Conservation (phyloP, 176 grass and related monocot species). For the Luzula sylvatica region DNA sequence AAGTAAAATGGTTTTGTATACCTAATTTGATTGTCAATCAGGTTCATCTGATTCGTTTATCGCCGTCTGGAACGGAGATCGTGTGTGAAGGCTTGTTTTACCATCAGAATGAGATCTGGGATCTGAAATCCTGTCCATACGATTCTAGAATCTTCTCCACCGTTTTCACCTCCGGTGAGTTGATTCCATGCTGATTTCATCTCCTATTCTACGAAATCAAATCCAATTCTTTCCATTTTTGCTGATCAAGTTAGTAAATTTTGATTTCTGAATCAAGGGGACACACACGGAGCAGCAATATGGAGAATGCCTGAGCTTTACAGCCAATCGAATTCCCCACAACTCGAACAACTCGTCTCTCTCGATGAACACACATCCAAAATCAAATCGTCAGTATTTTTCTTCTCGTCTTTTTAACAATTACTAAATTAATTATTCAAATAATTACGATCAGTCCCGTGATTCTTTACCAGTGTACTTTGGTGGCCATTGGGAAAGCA, state of each 20-base stretch:
- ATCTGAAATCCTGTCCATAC: slow-evolving; percentile 94
- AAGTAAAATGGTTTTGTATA: not conserved
- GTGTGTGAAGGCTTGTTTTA: slow-evolving; percentile 91
- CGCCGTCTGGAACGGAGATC: slow-evolving; percentile 58
- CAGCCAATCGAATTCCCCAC: slow-evolving; percentile 63
- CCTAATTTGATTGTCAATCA: slow-evolving; percentile 31
- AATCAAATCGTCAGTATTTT: slow-evolving; percentile 49
- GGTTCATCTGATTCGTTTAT: slow-evolving; percentile 94
- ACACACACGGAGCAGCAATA: slow-evolving; percentile 69
- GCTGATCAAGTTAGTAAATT: no score
- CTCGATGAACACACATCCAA: slow-evolving; percentile 52
- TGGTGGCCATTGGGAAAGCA: slow-evolving; percentile 82
- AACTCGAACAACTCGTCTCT: slow-evolving; percentile 60
- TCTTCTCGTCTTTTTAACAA: slow-evolving; percentile 15
- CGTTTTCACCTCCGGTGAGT: slow-evolving; percentile 80
- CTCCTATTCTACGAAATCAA: no score
- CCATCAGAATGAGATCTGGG: slow-evolving; percentile 98
- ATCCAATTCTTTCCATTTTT: no score
- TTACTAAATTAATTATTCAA: not conserved
- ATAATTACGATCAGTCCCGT: slow-evolving; percentile 16
- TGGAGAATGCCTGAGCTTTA: slow-evolving; percentile 75
- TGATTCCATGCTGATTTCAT: not conserved
- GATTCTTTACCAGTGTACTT: slow-evolving; percentile 57
- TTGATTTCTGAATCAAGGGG: slow-evolving; percentile 33
- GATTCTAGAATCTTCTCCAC: slow-evolving; percentile 84